Base-by-base conservation (phyloP, 2,329 filamentous ascomycete species). In the Colletotrichum sp. region DNA sequence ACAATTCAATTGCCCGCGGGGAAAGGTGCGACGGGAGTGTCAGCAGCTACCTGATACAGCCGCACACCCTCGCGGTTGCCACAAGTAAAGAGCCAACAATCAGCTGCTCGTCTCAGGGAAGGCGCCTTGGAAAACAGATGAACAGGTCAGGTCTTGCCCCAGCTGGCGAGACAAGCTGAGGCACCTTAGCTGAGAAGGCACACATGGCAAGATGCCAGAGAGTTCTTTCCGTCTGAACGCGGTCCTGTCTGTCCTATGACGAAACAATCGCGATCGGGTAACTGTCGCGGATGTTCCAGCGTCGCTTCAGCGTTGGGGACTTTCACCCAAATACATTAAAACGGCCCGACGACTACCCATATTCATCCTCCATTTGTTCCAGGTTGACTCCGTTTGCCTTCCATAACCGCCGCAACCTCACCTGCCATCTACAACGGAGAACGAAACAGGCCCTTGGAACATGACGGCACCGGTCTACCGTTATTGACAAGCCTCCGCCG, bases 141-240 rank as follows among this genome's bases (percentile, higher is more conserved):
- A 68, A 72, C 69, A 39, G 57, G 34, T 55, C 34, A 44, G 63
- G 27, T 63, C 27, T 68, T 25, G 48, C 36, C 36, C 34, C 39
- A 55, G 28, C 27, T 57, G 30, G 55, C 34, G 52, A 15, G 30
- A 36, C 32, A 19, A 61, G 28, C 25, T n/a, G 15, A 39, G 44
- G 59, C 8, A 32, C 28, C 28, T 61, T 48, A 22, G 44, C 19
- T 48, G 44, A 39, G 30, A 44, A 73, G 34, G 61, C 15, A 36
- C 19, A 34, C 32, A 32, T 27, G 4, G n/a, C 13, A 32, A n/a
- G 12, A 44, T 22, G 25, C 32, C 52, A 60, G 19, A 44, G 9
- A 44, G 25, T 36, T 57, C 27, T 32, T 63, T 63, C 39, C 73
- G 44, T 74, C 73, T 52, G 70, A 68, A 75, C 73, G 19, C 44